Conservation (phyloP, 371 early-diverging fungal species). For the Mycotypha africana region DNA sequence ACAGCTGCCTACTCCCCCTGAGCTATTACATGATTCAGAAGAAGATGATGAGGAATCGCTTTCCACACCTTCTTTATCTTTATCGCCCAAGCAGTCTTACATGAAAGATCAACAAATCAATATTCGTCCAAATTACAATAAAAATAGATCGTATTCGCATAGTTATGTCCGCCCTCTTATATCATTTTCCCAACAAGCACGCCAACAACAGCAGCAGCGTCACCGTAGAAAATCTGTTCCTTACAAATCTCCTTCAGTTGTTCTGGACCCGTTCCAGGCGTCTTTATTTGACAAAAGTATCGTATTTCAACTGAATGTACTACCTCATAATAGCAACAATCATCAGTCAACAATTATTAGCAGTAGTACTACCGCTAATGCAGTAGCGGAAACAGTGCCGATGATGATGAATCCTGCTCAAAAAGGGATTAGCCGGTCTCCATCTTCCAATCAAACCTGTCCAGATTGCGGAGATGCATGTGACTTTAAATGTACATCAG, state of each 20-base stretch:
- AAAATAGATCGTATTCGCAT: background rate
- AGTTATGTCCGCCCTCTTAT: too few species aligned
- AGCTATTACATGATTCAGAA: conserved; percentile 32
- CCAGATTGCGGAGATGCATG: background rate
- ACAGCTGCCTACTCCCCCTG: conserved; percentile 18
- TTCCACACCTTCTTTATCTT: conserved; percentile 4
- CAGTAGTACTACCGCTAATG: background rate
- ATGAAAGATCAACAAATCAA: too few species aligned
- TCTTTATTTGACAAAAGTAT: conserved; percentile 27
- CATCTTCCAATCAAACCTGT: background rate
- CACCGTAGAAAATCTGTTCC: conserved; percentile 25
- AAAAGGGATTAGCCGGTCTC: background rate
- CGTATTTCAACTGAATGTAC: conserved; percentile 30
- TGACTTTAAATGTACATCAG: conserved; percentile 20
- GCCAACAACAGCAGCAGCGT: background rate
- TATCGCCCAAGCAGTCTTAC: background rate
- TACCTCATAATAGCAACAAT: too few species aligned
- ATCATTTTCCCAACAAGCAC: too few species aligned
- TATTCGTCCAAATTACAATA: too few species aligned
- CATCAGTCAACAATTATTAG: too few species aligned
- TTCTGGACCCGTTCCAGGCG: conserved; percentile 25
- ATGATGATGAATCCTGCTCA: background rate
- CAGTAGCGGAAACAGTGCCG: background rate
- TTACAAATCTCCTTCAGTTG: conserved; percentile 30
- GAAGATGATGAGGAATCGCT: conserved; percentile 30